Conservation (phyloP, 768 basidiomycete species). For the Pisolithus albus region DNA sequence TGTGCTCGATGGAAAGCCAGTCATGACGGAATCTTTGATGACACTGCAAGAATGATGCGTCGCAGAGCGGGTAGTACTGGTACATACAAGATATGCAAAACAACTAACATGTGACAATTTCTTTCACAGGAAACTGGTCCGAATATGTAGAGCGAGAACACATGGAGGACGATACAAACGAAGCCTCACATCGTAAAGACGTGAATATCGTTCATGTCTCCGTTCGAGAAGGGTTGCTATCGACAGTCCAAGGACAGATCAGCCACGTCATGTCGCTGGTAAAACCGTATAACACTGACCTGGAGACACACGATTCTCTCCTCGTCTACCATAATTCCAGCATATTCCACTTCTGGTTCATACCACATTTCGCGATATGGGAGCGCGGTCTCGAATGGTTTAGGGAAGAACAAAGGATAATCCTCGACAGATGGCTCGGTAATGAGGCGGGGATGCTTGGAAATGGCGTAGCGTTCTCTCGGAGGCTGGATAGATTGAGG, state of each 20-base stretch:
- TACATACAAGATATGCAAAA: too few species aligned
- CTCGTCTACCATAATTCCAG: slow-evolving; percentile 39
- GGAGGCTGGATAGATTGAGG: background rate
- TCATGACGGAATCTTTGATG: too few species aligned
- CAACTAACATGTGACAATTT: too few species aligned
- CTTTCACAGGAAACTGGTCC: too few species aligned
- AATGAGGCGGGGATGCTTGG: background rate
- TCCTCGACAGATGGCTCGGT: slow-evolving; percentile 7
- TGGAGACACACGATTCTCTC: slow-evolving; percentile 35
- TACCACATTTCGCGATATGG: slow-evolving; percentile 27
- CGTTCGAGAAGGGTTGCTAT: slow-evolving; percentile 23
- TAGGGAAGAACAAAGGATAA: slow-evolving; percentile 18
- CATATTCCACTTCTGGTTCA: slow-evolving; percentile 23
- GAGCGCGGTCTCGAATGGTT: slow-evolving; percentile 19
- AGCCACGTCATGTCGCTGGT: too few species aligned
- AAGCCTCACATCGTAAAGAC: slow-evolving; percentile 26
- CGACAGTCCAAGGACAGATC: background rate
- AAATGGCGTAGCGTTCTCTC: background rate
- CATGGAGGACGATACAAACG: too few species aligned
- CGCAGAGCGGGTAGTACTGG: too few species aligned
- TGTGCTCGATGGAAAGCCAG: too few species aligned
- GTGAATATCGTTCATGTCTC: slow-evolving; percentile 28
- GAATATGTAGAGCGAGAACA: too few species aligned
- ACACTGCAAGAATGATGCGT: too few species aligned
- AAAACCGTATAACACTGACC: slow-evolving; percentile 20